Evolutionary conservation across 805 yeast genomes (phyloP), one percentile per base, ranked within the genome.

Genomic region (Ogataea degrootiae): DNA sequence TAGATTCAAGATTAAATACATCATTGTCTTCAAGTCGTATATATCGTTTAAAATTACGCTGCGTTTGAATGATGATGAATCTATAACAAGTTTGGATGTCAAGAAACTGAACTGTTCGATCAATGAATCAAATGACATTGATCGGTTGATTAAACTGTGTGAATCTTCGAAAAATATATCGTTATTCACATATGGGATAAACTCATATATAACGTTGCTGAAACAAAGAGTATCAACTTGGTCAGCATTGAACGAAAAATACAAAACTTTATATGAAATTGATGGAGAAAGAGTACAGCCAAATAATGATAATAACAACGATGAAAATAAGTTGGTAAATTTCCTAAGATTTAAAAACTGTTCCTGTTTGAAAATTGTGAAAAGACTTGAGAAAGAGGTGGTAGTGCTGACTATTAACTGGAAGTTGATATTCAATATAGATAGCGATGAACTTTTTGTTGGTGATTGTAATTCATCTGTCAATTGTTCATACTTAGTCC

Each of bases 161-260:
- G 38, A 42, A 37, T n/a, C 35, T 8, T 29, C 41, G 9, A 55
- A 46, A 12, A 62, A 63, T 44, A 38, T 60, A 4, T 56, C 66
- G 14, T 33, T 57, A 21, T 59, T 60, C 46, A 54, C 62, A 14
- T 56, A 48, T 35, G 49, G 58, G 3, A 44, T 56, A 22, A 59
- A 60, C 40, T 57, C 65, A 1, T 61, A 59, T 40, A 51, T 56
- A n/a, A 34, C 48, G 4, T 41, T 58, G 35, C 47, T 52, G 34
- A 52, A 49, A 42, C 41, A 23, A 12, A 56, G 66, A 44, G 41
- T 56, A 2, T 23, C 43, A 4, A 42, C 51, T 1, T 62, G 64
- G 60, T 41, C 51, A 7, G 48, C 52, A 15, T 35, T 63, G 8
- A 52, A 37, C 40, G 55, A 47, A 15, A 46, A 37, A n/a, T 59